These are phyloP conservation scores for Calamus simplicifolius DNA, from an alignment of 176 grass and related monocot genomes.

Conservation along the genomic window DNA sequence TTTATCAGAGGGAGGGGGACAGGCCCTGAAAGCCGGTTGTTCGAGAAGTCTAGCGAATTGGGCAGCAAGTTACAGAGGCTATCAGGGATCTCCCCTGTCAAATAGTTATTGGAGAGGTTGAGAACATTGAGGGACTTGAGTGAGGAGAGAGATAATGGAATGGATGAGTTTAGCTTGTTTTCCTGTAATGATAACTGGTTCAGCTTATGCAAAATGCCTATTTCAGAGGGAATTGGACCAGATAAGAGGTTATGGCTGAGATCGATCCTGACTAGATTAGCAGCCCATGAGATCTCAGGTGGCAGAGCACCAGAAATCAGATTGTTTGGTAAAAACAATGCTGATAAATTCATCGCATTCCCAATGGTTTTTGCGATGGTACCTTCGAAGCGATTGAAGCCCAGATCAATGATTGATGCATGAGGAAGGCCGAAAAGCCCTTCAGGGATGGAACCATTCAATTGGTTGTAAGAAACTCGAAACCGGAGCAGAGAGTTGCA, in stretches of 20 bases:
- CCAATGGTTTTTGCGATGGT: conserved; percentile 27
- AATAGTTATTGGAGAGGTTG: conserved; percentile 71
- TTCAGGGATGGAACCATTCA: conserved; percentile 42
- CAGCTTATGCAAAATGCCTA: conserved; percentile 33
- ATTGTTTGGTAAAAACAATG: conserved; percentile 64
- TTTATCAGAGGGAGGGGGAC: conserved; percentile 70
- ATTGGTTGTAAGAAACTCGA: conserved; percentile 61
- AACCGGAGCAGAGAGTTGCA: conserved; percentile 65
- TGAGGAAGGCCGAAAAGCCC: conserved; percentile 66
- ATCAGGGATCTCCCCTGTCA: conserved; percentile 66
- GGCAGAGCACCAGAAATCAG: conserved; percentile 45
- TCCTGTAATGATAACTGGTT: conserved; percentile 89
- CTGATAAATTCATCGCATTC: conserved; percentile 54
- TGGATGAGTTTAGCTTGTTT: conserved; percentile 50
- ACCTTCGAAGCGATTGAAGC: conserved; percentile 64
- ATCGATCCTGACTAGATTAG: conserved; percentile 67
- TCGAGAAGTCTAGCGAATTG: conserved; percentile 81
- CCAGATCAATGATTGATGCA: conserved; percentile 73
- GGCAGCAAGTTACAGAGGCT: conserved; percentile 69
- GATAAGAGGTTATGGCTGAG: conserved; percentile 62
- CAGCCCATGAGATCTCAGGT: conserved; percentile 29
- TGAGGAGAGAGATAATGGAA: conserved; percentile 52
- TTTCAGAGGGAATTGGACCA: conserved; percentile 44
- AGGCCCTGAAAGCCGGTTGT: conserved; percentile 70
- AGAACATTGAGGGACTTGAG: conserved; percentile 69